These are phyloP conservation scores for Salix exigua DNA, from an alignment of 345 rosid species.

Conservation along the genomic window DNA sequence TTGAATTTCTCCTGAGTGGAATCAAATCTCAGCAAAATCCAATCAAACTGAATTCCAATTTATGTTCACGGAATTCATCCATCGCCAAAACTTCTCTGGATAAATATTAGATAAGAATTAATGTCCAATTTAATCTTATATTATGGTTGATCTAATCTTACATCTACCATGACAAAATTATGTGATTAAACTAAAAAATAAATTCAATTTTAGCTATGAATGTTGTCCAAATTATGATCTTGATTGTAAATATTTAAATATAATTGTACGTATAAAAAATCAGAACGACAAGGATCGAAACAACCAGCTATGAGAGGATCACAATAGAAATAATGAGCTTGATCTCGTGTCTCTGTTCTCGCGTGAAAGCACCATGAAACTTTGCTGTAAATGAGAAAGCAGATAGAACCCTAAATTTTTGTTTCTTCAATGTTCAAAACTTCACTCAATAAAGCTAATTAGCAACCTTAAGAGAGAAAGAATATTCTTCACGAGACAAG, in stretches of 20 bases:
- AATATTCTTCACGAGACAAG: constrained; percentile 9
- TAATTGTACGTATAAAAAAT: not conserved
- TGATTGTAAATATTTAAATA: not conserved
- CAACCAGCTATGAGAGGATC: not conserved
- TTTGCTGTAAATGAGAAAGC: not conserved
- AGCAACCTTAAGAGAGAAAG: not conserved
- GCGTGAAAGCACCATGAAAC: not conserved
- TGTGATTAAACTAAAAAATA: not conserved
- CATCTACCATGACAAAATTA: not conserved
- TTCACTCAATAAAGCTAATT: not conserved
- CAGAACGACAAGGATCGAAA: not conserved
- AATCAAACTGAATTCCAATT: not conserved
- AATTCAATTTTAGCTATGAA: not conserved
- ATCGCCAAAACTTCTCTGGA: not conserved
- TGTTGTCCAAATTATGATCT: not conserved
- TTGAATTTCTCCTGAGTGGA: not conserved
- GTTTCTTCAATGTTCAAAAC: not conserved
- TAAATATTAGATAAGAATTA: not conserved
- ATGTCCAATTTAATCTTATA: not conserved
- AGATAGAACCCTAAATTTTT: not conserved
- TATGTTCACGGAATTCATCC: not conserved
- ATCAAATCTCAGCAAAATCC: not conserved
- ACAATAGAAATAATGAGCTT: not conserved
- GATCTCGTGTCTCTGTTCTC: not conserved
- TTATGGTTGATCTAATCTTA: too few species aligned